Percentiles rank a stretch among this genome's conserved stretches.
Evolutionary conservation across 495 filamentous ascomycete genomes (phyloP).

Genomic region (Neurospora sp.): DNA sequence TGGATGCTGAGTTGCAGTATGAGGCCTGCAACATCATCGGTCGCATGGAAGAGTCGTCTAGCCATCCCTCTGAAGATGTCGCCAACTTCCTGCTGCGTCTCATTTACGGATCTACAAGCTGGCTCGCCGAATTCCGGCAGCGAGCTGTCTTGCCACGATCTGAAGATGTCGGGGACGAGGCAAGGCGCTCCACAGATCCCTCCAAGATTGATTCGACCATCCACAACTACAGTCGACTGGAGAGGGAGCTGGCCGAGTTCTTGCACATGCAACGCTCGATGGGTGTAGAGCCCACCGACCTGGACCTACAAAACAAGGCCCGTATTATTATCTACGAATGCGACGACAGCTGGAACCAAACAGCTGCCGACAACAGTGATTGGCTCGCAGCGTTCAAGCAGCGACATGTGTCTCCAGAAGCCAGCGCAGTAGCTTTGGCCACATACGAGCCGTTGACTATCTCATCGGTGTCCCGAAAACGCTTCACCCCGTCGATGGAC

Average conservation of each 20-base stretch:
- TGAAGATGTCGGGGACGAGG: constrained; percentile 34
- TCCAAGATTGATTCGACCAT: constrained; percentile 43
- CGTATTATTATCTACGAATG: constrained; percentile 55
- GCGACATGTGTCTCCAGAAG: constrained; percentile 18
- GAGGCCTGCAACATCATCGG: constrained; percentile 42
- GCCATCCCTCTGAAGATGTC: constrained; percentile 31
- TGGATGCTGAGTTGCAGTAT: constrained; percentile 42
- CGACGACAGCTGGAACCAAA: constrained; percentile 65
- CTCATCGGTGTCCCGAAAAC: neutral
- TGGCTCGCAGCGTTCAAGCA: constrained; percentile 45
- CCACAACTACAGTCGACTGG: constrained; percentile 45
- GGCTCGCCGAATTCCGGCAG: constrained; percentile 39
- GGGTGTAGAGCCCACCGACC: constrained; percentile 48
- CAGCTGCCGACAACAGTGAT: constrained; percentile 53
- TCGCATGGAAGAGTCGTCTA: constrained; percentile 36
- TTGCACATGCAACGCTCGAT: constrained; percentile 36
- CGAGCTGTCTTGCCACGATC: constrained; percentile 39
- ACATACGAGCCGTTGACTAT: constrained; percentile 7
- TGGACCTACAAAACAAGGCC: constrained; percentile 51
- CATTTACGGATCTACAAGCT: constrained; percentile 29
- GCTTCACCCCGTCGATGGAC: neutral
- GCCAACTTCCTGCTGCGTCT: constrained; percentile 40
- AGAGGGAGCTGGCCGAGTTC: constrained; percentile 48
- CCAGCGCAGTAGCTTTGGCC: constrained; percentile 1
- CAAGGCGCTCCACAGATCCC: constrained; percentile 38